Evolutionary conservation across 768 basidiomycete genomes (phyloP), one percentile per base, ranked within the genome.

Genomic region (Rhizopogon rudus): DNA sequence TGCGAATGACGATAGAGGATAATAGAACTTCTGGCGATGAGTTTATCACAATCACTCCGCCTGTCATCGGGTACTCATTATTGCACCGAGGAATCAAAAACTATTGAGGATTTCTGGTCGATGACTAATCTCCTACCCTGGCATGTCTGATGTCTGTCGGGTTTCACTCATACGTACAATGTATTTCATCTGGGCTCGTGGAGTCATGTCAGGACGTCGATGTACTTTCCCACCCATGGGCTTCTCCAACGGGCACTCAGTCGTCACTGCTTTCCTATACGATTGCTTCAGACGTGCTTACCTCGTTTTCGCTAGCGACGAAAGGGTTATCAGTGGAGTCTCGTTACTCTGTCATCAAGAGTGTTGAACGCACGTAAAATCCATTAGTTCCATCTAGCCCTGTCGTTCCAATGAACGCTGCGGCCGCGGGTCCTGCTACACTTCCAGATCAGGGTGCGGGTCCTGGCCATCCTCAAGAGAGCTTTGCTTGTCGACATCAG

Each of bases 281-380:
- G 5, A 14, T 44, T 2, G 64, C 60, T 41, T 33, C 49, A 28
- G 35, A 44, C 31, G 54, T 45, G 41, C 53, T 65, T 6, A 65
- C 63, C 39, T 65, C 60, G n/a, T 57, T 42, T 16, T 76, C 73
- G 1, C 76, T 76, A 22, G 69, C 71, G 13, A 88, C 74, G 73
- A 90, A 88, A 0, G 87, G 87, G 55, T 89, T 88, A 58, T 83
- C 77, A 1, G 86, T 86, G 5, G 85, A 85, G 65, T 87, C 84
- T n/a, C 82, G 81, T 25, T 25, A 25, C 25, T 25, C 3, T 25
- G 25, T 25, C 25, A 25, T 25, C 13, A 79, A 55, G 37, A 67
- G 67, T 9, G 63, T 63, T 7, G 59, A 55, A 41, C 75, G 76
- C 17, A 76, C 64, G 35, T 67, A 69, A 57, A 80, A 76, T 53